Base-by-base conservation (phyloP, 768 basidiomycete species). In the Phallus indusiatus region DNA sequence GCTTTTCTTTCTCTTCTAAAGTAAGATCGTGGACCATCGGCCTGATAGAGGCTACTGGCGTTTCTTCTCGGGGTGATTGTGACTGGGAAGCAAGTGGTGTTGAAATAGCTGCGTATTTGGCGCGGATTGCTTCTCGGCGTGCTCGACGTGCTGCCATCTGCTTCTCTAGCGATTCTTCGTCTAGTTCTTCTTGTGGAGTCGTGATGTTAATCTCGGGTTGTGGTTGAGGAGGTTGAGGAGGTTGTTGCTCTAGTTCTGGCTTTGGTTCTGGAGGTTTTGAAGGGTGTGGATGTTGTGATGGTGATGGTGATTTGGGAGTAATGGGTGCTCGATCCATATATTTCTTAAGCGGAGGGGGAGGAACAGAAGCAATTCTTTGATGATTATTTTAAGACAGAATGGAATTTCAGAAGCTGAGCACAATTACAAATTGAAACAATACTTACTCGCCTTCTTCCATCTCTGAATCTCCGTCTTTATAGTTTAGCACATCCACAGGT, bases 401-500 rank as follows among this genome's bases (percentile, higher is more conserved):
- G 50, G n/a, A 66, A 63, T 53, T 49, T 36, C 51, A 17, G 47
- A 57, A 54, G 28, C 28, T 62, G 54, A 51, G 21, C 10, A 48
- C 42, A 21, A 42, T 36, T 53, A 55, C 55, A 28, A 28, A 3
- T 2, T 56, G 62, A 68, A 65, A 70, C 70, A 70, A 76, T 65
- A 93, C 93, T 88, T 73, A 94, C 91, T 95, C 93, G 78, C 89
- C 92, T 78, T 94, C 93, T 75, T 93, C 89, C 69, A 73, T 86
- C 64, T 90, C 89, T 12, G 82, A 81, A 55, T 80, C 79, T 36
- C 57, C 22, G 21, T 46, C 50, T 51, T 59, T 59, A 48, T 48
- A 42, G 33, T 35, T 16, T 5, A 48, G 49, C 11, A 50, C 52
- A 35, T 53, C 12, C 17, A 51, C 50, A 28, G 49, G 16, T 36